phyloP scores from a whole-genome alignment of 2,329 filamentous ascomycete genomes.

The Keithomyces neogunnii region DNA sequence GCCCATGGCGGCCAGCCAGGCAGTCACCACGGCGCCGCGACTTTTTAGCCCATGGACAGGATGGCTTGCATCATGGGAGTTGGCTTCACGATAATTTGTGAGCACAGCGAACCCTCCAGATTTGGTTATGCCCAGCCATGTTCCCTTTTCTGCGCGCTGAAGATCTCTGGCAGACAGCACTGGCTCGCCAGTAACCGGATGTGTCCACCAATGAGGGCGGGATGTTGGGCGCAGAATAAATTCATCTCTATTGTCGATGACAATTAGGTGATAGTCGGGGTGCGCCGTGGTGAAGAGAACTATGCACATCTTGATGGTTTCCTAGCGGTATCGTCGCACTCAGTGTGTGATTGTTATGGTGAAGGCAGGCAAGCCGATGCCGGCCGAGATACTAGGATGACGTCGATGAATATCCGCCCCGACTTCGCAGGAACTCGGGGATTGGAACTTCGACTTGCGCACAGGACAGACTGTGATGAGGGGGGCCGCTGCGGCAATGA shows the following conservation, averaged over 20 bases:
- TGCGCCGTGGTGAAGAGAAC: constrained; percentile 67
- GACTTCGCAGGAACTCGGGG: too few relatives aligned
- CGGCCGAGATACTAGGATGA: background rate
- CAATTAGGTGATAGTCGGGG: constrained; percentile 64
- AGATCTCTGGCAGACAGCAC: constrained; percentile 55
- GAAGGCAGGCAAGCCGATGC: background rate
- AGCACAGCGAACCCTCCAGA: constrained; percentile 53
- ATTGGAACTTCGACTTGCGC: too few relatives aligned
- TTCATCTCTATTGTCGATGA: constrained; percentile 73
- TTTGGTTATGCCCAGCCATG: constrained; percentile 57
- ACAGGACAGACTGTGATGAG: too few relatives aligned
- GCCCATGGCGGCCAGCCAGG: constrained; percentile 46
- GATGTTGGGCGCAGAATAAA: constrained; percentile 58
- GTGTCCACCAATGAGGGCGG: constrained; percentile 55
- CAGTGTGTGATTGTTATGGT: background rate
- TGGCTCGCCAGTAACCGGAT: constrained; percentile 29
- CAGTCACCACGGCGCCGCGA: constrained; percentile 55
- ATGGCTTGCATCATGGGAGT: constrained; percentile 38
- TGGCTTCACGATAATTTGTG: constrained; percentile 57
- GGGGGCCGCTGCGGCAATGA: too few relatives aligned
- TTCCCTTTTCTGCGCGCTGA: constrained; percentile 52
- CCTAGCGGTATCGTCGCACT: too few relatives aligned
- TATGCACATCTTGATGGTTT: constrained; percentile 56
- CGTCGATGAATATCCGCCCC: background rate
- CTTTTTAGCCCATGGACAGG: constrained; percentile 47